phyloP scores from a whole-genome alignment of 1,139 yeast genomes.

The Hansenula sp. region DNA sequence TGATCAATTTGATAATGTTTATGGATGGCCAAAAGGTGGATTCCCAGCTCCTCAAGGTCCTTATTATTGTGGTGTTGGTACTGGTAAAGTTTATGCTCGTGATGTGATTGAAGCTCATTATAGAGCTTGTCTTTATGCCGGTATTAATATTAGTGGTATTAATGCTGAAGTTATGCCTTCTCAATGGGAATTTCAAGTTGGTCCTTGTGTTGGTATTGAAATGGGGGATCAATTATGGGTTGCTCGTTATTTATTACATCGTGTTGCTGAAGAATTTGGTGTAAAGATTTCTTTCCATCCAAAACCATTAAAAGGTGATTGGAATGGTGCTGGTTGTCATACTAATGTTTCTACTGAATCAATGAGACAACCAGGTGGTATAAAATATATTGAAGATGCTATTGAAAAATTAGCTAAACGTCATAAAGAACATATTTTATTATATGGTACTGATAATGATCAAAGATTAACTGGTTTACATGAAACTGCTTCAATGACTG shows the following conservation, averaged over 20 bases:
- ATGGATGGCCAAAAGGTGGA: slow-evolving; percentile 99
- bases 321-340: slow-evolving; percentile 99
- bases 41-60: slow-evolving; percentile 99
- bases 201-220: slow-evolving; percentile 91
- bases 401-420: slow-evolving; percentile 91
- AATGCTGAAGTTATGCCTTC: slow-evolving; percentile 99
- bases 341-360: slow-evolving; percentile 91
- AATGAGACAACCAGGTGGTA: slow-evolving; percentile 96
- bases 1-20: slow-evolving; percentile 84
- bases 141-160: slow-evolving; percentile 87
- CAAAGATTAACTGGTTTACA: slow-evolving; percentile 96
- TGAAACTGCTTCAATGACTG: slow-evolving; percentile 93
- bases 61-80: slow-evolving; percentile 99
- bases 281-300: slow-evolving; percentile 99
- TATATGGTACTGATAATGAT: slow-evolving; percentile 94
- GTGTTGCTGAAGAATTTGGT: slow-evolving; percentile 98
- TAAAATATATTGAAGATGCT: slow-evolving; percentile 89
- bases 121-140: slow-evolving; percentile 95
- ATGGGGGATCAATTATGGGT: slow-evolving; percentile 99
- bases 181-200: slow-evolving; percentile 99
- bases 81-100: slow-evolving; percentile 97
- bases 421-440: slow-evolving; percentile 92
- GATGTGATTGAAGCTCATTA: slow-evolving; percentile 98
- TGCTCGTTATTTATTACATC: slow-evolving; percentile 86
- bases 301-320: slow-evolving; percentile 96